Evolutionary conservation across 805 yeast genomes (phyloP), one percentile per base, ranked within the genome.

Genomic region (Yarrowia sp.): DNA sequence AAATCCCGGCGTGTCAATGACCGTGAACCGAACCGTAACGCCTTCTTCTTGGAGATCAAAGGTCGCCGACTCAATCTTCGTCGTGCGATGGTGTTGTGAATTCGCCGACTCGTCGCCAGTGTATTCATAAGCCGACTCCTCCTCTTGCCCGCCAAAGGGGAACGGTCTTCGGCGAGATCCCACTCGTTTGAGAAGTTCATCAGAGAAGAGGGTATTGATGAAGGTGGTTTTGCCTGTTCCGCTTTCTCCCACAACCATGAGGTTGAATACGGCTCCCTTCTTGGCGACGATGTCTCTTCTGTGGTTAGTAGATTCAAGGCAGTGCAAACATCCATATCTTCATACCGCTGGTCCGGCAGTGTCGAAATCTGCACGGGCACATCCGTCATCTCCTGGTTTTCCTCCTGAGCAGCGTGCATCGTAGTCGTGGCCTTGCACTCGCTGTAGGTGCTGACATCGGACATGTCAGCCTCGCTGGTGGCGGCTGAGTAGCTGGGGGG

Each of bases 1-100:
- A 76, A 92, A 91, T 1, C 97, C 97, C 9, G 97, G 97, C 1
- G 97, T 91, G 78, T 92, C 97, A 73, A 93, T 87, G 68, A 93
- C 83, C 72, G 92, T 92, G 71, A 93, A 84, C 70, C 89, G 84
- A 72, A 91, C 84, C 71, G 83, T 84, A 79, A 93, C 90, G 76
- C 89, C 91, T 78, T 90, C 88, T 76, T 93, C 98, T 76, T 88
- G 95, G 72, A 91, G 83, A 68, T 85, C 84, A 61, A 61, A 61
- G 53, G 66, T 46, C n/a, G 95, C 94, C 73, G 53, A 36, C 12
- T 61, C 66, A 72, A 91, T 86, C 47, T 82, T 77, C 33, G 90
- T 90, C 14, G 81, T 74, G 55, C 55, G 43, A 61, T 61, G 43
- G 55, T 47, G 66, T 46, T 46, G 53, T 46, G 53, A 47, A 46